Evolutionary conservation across 2,329 filamentous ascomycete genomes (phyloP).

Genomic region (Aurifilum marmelostoma): DNA sequence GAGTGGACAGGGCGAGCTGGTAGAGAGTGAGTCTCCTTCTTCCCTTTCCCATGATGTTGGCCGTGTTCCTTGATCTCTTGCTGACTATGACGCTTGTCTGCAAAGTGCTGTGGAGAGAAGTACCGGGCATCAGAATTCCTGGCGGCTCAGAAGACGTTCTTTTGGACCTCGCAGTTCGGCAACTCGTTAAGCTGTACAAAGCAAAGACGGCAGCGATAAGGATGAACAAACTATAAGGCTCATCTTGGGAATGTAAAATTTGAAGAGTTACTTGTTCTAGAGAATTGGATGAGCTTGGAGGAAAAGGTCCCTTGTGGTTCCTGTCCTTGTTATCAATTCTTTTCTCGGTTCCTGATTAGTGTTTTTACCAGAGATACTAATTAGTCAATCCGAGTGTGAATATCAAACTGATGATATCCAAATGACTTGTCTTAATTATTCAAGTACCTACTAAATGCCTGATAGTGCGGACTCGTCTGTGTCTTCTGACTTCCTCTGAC

Average conservation of each 20-base stretch:
- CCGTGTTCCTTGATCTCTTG: too few relatives aligned
- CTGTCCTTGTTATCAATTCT: background rate
- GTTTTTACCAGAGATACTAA: too few relatives aligned
- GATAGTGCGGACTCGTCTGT: too few relatives aligned
- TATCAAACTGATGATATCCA: too few relatives aligned
- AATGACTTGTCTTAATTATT: too few relatives aligned
- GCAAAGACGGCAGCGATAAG: constrained; percentile 55
- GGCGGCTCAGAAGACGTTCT: constrained; percentile 76
- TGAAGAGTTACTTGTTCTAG: background rate
- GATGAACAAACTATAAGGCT: constrained; percentile 14
- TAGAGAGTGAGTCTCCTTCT: constrained; percentile 60
- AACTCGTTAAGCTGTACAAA: constrained; percentile 71
- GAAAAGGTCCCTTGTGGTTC: too few relatives aligned
- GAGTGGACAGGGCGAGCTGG: constrained; percentile 70
- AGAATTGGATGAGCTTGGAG: background rate
- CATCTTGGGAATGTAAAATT: too few relatives aligned
- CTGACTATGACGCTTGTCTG: background rate
- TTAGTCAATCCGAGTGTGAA: too few relatives aligned
- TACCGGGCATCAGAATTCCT: constrained; percentile 64
- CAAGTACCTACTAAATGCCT: too few relatives aligned
- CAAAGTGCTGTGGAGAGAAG: constrained; percentile 64
- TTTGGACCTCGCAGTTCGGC: constrained; percentile 69
- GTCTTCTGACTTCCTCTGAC: too few relatives aligned
- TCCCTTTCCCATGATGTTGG: background rate
- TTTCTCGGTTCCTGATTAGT: too few relatives aligned